Conservation (phyloP, 306 rosid species). For the Cyclanthera cordifolia region DNA sequence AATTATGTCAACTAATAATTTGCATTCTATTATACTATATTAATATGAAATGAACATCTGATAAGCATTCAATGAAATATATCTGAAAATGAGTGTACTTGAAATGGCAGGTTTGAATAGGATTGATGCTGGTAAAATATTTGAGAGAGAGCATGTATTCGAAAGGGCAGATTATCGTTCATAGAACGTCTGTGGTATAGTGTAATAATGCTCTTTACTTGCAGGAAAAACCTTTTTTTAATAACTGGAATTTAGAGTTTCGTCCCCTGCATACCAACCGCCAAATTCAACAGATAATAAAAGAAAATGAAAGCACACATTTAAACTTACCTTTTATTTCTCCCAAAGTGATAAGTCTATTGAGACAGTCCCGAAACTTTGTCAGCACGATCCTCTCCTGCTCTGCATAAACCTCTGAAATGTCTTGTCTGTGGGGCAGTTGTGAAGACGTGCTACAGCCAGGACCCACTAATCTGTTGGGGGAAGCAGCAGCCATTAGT, state of each 20-base stretch:
- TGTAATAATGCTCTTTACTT: no score
- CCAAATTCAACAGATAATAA: no score
- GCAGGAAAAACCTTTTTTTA: background rate
- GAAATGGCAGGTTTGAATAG: background rate
- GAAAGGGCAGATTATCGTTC: background rate
- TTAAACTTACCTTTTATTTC: slow-evolving; percentile 78
- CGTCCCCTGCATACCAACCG: no score
- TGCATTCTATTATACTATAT: background rate
- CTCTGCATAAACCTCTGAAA: slow-evolving; percentile 64
- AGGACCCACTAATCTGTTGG: slow-evolving; percentile 40
- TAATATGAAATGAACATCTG: no score
- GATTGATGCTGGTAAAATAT: background rate
- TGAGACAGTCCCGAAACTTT: slow-evolving; percentile 73
- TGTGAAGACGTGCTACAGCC: slow-evolving; percentile 53
- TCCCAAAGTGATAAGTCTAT: slow-evolving; percentile 83
- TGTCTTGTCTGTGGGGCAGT: slow-evolving; percentile 59
- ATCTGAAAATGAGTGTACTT: no score
- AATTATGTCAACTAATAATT: slow-evolving; percentile 1
- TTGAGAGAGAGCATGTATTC: background rate
- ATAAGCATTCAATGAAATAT: no score
- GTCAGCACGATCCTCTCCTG: slow-evolving; percentile 78
- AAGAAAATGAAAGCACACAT: slow-evolving; percentile 14
- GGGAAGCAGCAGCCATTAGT: slow-evolving; percentile 69
- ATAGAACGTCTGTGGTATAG: background rate
- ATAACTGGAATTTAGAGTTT: no score